Base-by-base conservation (phyloP, 345 rosid genomes). In the Lepidium aucheri region DNA sequence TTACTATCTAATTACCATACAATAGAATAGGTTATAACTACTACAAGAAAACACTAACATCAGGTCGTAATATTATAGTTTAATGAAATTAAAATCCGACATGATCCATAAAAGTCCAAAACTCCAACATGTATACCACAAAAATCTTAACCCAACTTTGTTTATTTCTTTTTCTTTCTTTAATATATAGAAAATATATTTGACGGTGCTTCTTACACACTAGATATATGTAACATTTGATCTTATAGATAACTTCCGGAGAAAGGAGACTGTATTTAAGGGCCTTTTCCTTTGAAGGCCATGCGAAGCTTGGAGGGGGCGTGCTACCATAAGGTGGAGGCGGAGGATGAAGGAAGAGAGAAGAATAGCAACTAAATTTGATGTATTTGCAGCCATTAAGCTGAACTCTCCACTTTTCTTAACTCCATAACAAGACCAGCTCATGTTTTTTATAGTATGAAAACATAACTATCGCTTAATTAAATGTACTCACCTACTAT, bases 301-400 rank as follows among this genome's bases (percentile, higher is more conserved):
- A 44, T 8, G n/a, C 5, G 39, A 8, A 57, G 22, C 13, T 38
- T 22, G 62, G 46, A 20, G 46, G 45, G 0, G 33, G 28, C 7
- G 7, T 9, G 9, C 6, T 38, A 52, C 9, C 9, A 33, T 24
- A 26, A 53, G n/a, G 12, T 32, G 15, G 45, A 11, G 33, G 62
- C 12, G 33, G 34, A 39, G 8, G 47, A 2, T 1, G 22, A 20
- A 24, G 26, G 3, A 24, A 24, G 26, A 24, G 4, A 65, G 69
- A 65, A 51, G 50, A 64, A 40, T 35, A 59, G 35, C 32, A 28
- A 40, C 60, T 16, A 43, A 39, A 40, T 65, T 52, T 52, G 69
- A 41, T 41, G 28, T 65, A 39, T 41, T 17, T 42, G 42, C 17
- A 39, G 69, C 49, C 69, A 65, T 65, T 20, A 15, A 50, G 33